Evolutionary conservation across 208 protist species (phyloP).

Genomic region (Phytomonas serpens): DNA sequence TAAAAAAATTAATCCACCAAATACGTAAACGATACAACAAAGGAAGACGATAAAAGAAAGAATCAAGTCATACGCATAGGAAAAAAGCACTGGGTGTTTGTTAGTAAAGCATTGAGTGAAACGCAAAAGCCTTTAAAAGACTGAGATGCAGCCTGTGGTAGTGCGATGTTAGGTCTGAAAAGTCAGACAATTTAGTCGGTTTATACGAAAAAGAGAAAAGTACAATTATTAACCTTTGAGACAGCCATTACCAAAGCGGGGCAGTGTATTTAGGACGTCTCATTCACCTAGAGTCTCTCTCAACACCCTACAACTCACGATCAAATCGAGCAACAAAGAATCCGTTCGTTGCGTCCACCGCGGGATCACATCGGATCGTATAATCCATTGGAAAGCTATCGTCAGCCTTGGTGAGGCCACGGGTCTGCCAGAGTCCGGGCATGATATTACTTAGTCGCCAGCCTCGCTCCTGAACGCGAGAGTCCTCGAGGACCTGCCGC

Average conservation of each 20-base stretch:
- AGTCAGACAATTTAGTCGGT: neutral
- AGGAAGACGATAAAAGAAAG: constrained; percentile 7
- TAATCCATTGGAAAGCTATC: constrained; percentile 45
- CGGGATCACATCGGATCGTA: constrained; percentile 82
- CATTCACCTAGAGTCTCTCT: constrained; percentile 1
- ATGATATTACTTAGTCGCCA: constrained; percentile 84
- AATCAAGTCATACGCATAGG: neutral
- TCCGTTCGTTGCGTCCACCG: constrained; percentile 64
- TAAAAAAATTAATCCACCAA: neutral
- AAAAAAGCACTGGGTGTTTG: neutral
- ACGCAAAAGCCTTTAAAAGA: neutral
- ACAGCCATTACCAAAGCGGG: neutral
- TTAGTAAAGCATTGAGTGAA: neutral
- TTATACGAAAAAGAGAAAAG: constrained; percentile 7
- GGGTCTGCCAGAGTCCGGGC: constrained; percentile 47
- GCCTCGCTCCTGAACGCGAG: constrained; percentile 58
- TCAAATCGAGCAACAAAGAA: constrained; percentile 88
- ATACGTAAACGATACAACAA: neutral
- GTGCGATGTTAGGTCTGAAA: neutral
- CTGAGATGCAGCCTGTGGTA: neutral
- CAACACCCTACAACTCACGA: constrained; percentile 18
- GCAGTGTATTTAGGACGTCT: constrained; percentile 7
- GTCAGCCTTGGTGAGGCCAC: constrained; percentile 22
- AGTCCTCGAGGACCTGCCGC: constrained; percentile 65
- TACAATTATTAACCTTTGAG: neutral